Evolutionary conservation across 2,329 filamentous ascomycete genomes (phyloP).

Genomic region (Fusarium xylarioides): DNA sequence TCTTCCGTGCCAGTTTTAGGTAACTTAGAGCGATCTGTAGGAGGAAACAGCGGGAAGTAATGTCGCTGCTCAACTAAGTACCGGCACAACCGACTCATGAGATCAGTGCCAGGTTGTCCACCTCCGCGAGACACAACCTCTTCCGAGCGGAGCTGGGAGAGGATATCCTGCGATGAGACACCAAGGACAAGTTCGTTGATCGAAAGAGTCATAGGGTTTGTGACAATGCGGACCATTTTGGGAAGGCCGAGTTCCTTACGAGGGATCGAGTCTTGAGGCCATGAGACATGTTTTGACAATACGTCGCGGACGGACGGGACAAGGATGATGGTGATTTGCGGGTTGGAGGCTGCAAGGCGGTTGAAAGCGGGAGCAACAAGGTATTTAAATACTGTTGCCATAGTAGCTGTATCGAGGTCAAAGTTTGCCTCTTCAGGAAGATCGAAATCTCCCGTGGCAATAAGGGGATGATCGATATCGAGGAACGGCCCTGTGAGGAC

Average conservation of each 20-base stretch:
- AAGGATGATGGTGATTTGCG: conserved; percentile 81
- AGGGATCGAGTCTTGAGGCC: conserved; percentile 73
- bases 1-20: conserved; percentile 70
- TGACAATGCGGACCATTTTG: conserved; percentile 79
- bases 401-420: conserved; percentile 80
- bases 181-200: conserved; percentile 89
- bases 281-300: conserved; percentile 84
- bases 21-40: conserved; percentile 72
- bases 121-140: conserved; percentile 60
- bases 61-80: conserved; percentile 90
- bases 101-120: conserved; percentile 51
- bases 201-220: conserved; percentile 89
- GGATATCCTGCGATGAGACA: conserved; percentile 82
- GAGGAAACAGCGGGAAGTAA: conserved; percentile 90
- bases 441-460: conserved; percentile 83
- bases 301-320: conserved; percentile 85
- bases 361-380: conserved; percentile 79
- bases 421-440: conserved; percentile 72
- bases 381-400: conserved; percentile 84
- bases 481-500: conserved; percentile 89
- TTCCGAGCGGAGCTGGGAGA: conserved; percentile 82
- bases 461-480: conserved; percentile 87
- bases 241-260: conserved; percentile 80
- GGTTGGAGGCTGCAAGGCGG: conserved; percentile 74
- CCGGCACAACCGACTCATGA: conserved; percentile 75